These are phyloP conservation scores for Priceomyces medius DNA, from an alignment of 805 yeast species.

Conservation along the genomic window DNA sequence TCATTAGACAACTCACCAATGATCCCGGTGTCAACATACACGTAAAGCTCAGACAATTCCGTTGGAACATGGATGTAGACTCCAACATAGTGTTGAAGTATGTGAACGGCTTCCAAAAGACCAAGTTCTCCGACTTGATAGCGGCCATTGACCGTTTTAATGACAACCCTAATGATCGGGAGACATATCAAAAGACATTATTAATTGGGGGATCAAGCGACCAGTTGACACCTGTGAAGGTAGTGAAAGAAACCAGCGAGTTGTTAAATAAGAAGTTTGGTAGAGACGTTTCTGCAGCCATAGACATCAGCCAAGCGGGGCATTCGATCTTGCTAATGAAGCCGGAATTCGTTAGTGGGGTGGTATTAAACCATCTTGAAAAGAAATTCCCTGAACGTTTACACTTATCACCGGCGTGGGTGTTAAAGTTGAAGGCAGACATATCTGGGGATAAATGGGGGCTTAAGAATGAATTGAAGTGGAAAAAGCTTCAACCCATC, in stretches of 20 bases:
- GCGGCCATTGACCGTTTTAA: slow-evolving; percentile 35
- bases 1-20: slow-evolving; percentile 49
- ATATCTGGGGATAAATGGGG: slow-evolving; percentile 77
- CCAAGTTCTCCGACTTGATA: slow-evolving; percentile 44
- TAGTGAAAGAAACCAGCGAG: slow-evolving; percentile 28
- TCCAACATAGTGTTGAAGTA: slow-evolving; percentile 55
- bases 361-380: slow-evolving; percentile 57
- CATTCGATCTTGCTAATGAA: slow-evolving; percentile 63
- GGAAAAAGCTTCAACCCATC: slow-evolving; percentile 57
- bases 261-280: slow-evolving; percentile 23
- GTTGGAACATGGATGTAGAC: slow-evolving; percentile 69
- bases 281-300: slow-evolving; percentile 30
- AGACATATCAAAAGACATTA: slow-evolving; percentile 44
- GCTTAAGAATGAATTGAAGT: slow-evolving; percentile 68
- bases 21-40: slow-evolving; percentile 29
- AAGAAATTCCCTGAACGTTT: slow-evolving; percentile 44
- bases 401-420: slow-evolving; percentile 70
- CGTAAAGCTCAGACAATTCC: slow-evolving; percentile 55
- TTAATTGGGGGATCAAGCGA: slow-evolving; percentile 62
- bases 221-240: slow-evolving; percentile 48
- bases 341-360: slow-evolving; percentile 64
- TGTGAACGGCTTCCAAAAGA: slow-evolving; percentile 47
- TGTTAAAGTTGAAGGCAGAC: slow-evolving; percentile 58
- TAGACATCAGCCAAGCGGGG: slow-evolving; percentile 51
- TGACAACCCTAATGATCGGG: slow-evolving; percentile 29